Base-by-base conservation (phyloP, 106 monocot genomes). In the Iris macrosiphon region DNA sequence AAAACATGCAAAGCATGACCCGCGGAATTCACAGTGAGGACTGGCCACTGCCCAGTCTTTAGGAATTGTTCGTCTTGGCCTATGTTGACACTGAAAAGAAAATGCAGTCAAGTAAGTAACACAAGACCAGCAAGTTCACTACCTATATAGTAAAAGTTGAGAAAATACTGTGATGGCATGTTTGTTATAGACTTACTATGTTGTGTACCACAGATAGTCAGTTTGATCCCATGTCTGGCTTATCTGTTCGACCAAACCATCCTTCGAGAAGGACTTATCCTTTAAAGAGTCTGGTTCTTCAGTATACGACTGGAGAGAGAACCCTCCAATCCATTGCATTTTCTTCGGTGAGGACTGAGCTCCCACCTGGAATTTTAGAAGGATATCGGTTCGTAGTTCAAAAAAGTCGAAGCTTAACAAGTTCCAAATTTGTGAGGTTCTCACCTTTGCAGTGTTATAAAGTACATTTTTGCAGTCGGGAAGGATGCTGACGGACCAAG, bases 401-500 rank as follows among this genome's bases (percentile, higher is more conserved):
- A n/a, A n/a, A n/a, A n/a, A n/a, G n/a, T n/a, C n/a, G n/a, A n/a
- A n/a, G n/a, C n/a, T n/a, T n/a, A n/a, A 51, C 7, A 32, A 32
- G 8, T 45, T 53, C 33, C 4, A 32, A 19, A 8, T 53, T 27
- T 15, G 41, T 13, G 4, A 37, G 15, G 24, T 34, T 53, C 86
- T 78, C 58, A 96, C 96, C 77, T 57, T 85, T 37, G 96, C 96
- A 31, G 80, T 96, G 64, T 96, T 96, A 69, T 69, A 96, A 43
- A 82, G 80, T 59, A 62, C 65, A 42, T 71, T 96, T 67, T 80
- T 86, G 67, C 96, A 96, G 40, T 96, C 86, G 21, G 96, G 96
- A 66, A 96, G 89, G 53, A 96, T 75, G 80, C 86, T 90, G 48
- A 89, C 79, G 54, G 96, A 96, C 96, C 96, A 96, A 49, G 96